A percentile compares a stretch with the other conserved stretches of the same genome.
These are phyloP conservation scores for Aspergillus fijiensis DNA, from an alignment of 2,329 filamentous ascomycete species.

Conservation along the genomic window DNA sequence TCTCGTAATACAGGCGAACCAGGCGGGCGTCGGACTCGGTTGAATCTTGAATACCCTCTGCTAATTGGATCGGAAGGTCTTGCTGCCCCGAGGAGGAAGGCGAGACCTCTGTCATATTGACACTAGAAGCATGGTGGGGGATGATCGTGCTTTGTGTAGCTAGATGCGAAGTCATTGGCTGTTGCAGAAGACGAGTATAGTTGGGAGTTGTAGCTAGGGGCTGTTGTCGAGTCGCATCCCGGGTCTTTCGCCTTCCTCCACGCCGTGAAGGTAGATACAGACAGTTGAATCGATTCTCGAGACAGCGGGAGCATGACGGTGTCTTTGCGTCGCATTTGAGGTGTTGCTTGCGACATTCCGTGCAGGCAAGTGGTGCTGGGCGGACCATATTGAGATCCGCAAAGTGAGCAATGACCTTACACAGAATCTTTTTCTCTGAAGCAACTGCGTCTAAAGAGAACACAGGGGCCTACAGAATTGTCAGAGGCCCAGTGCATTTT, in stretches of 20 bases:
- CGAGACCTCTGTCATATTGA: background rate
- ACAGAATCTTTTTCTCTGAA: background rate
- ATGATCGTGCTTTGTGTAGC: background rate
- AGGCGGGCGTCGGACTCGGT: slow-evolving; percentile 34
- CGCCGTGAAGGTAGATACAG: slow-evolving; percentile 71
- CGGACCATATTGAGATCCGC: slow-evolving; percentile 12
- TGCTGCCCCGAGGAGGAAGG: slow-evolving; percentile 9
- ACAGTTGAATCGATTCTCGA: slow-evolving; percentile 58
- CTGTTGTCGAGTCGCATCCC: slow-evolving; percentile 17
- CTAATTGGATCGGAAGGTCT: slow-evolving; percentile 17
- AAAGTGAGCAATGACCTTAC: background rate
- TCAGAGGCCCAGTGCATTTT: background rate
- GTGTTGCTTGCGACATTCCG: slow-evolving; percentile 57
- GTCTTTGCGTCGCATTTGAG: slow-evolving; percentile 70
- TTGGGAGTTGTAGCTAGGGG: slow-evolving; percentile 1
- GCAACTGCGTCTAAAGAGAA: background rate
- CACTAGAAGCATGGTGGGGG: background rate
- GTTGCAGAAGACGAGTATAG: slow-evolving; percentile 11
- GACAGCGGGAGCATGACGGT: slow-evolving; percentile 66
- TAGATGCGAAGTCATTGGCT: background rate
- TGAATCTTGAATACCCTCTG: slow-evolving; percentile 15
- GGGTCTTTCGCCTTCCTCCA: slow-evolving; percentile 48
- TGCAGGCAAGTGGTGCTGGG: slow-evolving; percentile 44
- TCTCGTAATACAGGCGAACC: slow-evolving; percentile 52
- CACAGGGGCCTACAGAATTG: background rate